Evolutionary conservation across 2,329 filamentous ascomycete genomes (phyloP).

Genomic region (Waltergamsia citrina): DNA sequence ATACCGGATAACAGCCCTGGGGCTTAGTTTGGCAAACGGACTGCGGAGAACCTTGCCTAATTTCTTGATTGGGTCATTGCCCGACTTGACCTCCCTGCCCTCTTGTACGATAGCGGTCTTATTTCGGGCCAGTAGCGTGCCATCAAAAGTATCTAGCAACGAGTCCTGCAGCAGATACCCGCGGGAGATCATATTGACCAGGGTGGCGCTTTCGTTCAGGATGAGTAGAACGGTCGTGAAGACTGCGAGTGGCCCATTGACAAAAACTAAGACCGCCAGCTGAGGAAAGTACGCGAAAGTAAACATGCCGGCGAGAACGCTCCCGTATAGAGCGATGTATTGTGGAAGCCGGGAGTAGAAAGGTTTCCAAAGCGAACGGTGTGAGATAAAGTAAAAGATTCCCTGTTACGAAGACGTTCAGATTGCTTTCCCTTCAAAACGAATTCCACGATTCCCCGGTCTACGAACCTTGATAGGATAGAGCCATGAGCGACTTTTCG

Average conservation of each 20-base stretch:
- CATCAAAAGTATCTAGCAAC: conserved; percentile 83
- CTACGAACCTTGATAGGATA: conserved; percentile 64
- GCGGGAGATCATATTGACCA: conserved; percentile 48
- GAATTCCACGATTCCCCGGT: background rate
- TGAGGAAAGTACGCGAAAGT: conserved; percentile 80
- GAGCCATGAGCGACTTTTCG: conserved; percentile 68
- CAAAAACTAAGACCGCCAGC: conserved; percentile 70
- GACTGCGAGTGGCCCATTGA: conserved; percentile 76
- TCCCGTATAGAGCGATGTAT: conserved; percentile 60
- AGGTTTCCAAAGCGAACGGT: conserved; percentile 49
- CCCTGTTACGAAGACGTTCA: too few species aligned
- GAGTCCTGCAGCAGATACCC: conserved; percentile 74
- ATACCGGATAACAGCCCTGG: conserved; percentile 62
- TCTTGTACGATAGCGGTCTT: conserved; percentile 56
- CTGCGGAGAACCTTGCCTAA: conserved; percentile 48
- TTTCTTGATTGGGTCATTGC: conserved; percentile 45
- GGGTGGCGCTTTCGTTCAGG: conserved; percentile 49
- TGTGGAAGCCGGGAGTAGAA: conserved; percentile 44
- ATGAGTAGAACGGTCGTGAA: conserved; percentile 62
- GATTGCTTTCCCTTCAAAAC: background rate
- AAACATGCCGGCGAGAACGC: conserved; percentile 75
- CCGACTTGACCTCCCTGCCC: conserved; percentile 62
- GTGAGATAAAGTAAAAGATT: conserved; percentile 48
- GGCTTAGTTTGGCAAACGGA: conserved; percentile 47
- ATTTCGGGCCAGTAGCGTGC: conserved; percentile 45